Evolutionary conservation across 2,329 filamentous ascomycete species (phyloP).

Genomic region (Lasiodiplodia theobromae): DNA sequence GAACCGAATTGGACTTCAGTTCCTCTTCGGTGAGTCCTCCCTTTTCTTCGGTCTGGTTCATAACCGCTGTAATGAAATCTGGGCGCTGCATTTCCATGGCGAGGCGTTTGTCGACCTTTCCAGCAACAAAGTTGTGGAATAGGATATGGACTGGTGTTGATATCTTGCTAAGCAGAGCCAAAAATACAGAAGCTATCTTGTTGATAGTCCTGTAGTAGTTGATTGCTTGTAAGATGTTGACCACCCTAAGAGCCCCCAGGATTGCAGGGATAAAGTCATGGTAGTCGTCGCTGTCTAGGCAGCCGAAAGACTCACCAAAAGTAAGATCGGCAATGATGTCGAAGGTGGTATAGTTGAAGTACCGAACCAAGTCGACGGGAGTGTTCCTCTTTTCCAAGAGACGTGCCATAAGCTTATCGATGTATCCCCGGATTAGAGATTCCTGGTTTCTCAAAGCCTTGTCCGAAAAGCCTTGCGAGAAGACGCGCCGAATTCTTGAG

Average conservation of each 20-base stretch:
- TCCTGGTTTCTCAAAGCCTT: conserved; percentile 50
- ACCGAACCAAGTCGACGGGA: conserved; percentile 44
- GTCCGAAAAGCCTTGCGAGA: conserved; percentile 51
- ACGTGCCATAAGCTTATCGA: conserved; percentile 49
- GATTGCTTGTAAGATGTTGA: conserved; percentile 31
- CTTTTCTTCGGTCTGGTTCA: conserved; percentile 11
- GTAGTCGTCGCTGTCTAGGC: conserved; percentile 32
- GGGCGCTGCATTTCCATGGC: conserved; percentile 15
- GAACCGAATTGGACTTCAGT: conserved; percentile 29
- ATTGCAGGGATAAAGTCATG: neutral
- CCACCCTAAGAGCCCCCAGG: neutral
- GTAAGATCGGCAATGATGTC: conserved; percentile 38
- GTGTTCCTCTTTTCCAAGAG: conserved; percentile 45
- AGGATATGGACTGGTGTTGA: conserved; percentile 32
- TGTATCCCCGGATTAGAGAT: conserved; percentile 49
- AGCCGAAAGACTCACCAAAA: conserved; percentile 37
- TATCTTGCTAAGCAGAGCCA: conserved; percentile 32
- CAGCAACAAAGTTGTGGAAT: conserved; percentile 36
- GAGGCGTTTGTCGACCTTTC: neutral
- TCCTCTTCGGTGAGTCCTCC: neutral
- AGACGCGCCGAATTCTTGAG: conserved; percentile 46
- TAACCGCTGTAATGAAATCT: conserved; percentile 12
- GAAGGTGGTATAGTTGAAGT: conserved; percentile 38
- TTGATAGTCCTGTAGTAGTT: no score
- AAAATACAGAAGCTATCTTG: no score